phyloP scores from a whole-genome alignment of 257 asterid species.

The Nicotiana knightiana region DNA sequence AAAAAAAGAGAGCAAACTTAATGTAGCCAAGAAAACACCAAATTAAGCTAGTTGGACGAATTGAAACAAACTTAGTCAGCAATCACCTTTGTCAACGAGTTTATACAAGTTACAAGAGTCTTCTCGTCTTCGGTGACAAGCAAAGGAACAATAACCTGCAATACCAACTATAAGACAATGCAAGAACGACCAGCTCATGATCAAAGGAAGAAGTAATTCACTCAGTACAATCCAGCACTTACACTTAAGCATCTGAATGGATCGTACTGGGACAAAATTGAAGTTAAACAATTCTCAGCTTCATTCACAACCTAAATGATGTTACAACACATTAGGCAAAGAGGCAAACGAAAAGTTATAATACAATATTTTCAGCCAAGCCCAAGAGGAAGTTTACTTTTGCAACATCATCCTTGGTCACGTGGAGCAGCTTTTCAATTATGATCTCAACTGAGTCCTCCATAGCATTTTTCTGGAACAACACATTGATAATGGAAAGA shows the following conservation, averaged over 20 bases:
- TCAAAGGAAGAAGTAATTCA: not conserved
- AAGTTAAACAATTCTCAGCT: slow-evolving; percentile 83
- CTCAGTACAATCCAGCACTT: slow-evolving; percentile 24
- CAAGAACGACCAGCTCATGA: not conserved
- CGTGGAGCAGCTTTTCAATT: slow-evolving; percentile 88
- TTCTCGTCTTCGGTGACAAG: slow-evolving; percentile 94
- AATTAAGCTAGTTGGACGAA: not conserved
- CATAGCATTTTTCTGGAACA: slow-evolving; percentile 74
- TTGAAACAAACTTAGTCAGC: not conserved
- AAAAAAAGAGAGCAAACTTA: not conserved
- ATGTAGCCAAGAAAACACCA: not conserved
- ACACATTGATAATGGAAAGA: not conserved
- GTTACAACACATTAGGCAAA: slow-evolving; percentile 10
- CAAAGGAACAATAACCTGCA: slow-evolving; percentile 92
- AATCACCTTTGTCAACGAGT: slow-evolving; percentile 87
- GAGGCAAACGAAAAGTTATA: not conserved
- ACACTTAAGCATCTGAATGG: slow-evolving; percentile 92
- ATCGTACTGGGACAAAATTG: slow-evolving; percentile 77
- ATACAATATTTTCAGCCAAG: not conserved
- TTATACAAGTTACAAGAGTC: slow-evolving; percentile 92
- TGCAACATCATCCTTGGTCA: slow-evolving; percentile 64
- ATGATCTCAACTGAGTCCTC: slow-evolving; percentile 94
- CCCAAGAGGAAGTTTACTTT: slow-evolving; percentile 42
- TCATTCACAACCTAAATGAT: slow-evolving; percentile 67
- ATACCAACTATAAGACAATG: slow-evolving; percentile 11